A percentile compares a stretch with the other conserved stretches of the same genome.
Evolutionary conservation across 345 rosid species (phyloP).

Genomic region (Cardamine chenopodiifolia): DNA sequence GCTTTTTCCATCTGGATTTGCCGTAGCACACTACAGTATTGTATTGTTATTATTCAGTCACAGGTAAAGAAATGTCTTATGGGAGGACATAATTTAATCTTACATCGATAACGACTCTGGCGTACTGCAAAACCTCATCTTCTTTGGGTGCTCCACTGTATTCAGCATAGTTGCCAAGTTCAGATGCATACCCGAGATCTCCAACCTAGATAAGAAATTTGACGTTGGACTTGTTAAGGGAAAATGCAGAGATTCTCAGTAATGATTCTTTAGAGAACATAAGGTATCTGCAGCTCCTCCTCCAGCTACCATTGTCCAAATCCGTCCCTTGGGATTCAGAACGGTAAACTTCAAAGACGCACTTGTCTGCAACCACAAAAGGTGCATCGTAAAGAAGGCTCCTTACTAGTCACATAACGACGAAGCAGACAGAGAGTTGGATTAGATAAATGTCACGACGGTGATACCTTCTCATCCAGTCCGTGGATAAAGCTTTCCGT

Average conservation of each 20-base stretch:
- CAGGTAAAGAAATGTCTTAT: neutral
- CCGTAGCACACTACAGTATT: slow-evolving; percentile 79
- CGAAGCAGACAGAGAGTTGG: neutral
- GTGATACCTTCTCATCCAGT: slow-evolving; percentile 84
- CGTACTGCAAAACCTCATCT: slow-evolving; percentile 94
- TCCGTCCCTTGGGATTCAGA: slow-evolving; percentile 88
- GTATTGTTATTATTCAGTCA: neutral
- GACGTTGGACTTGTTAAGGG: neutral
- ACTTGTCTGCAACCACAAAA: slow-evolving; percentile 65
- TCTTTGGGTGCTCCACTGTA: slow-evolving; percentile 99
- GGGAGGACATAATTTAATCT: neutral
- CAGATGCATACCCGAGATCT: slow-evolving; percentile 89
- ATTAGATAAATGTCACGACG: neutral
- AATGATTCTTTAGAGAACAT: slow-evolving; percentile 32
- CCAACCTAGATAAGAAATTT: slow-evolving; percentile 63
- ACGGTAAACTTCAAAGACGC: slow-evolving; percentile 96
- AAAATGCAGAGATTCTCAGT: slow-evolving; percentile 10
- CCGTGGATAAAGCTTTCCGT: slow-evolving; percentile 87
- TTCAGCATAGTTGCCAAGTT: slow-evolving; percentile 93
- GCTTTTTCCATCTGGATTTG: slow-evolving; percentile 82
- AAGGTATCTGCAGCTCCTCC: slow-evolving; percentile 99
- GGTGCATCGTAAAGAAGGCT: neutral
- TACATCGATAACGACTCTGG: slow-evolving; percentile 95
- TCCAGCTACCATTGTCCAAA: slow-evolving; percentile 98
- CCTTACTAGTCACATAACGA: slow-evolving; percentile 5